Conservation (phyloP, 176 grass and related monocot species). For the Lolium perenne region DNA sequence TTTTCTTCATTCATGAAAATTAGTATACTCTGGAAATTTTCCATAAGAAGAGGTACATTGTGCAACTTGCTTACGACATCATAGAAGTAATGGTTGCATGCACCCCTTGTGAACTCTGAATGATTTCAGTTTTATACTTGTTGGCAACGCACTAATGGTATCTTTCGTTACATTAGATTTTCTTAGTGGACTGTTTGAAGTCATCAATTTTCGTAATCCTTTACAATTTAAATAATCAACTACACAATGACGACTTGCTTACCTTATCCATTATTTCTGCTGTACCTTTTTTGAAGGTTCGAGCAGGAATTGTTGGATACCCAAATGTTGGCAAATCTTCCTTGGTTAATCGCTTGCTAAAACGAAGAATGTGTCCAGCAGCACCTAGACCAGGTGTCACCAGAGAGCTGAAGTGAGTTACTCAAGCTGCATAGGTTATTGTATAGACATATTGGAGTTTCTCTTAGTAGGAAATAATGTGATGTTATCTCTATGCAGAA, state of each 20-base stretch:
- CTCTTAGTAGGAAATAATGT: conserved; percentile 18
- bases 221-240: conserved; percentile 32
- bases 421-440: background rate
- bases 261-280: conserved; percentile 32
- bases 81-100: conserved; percentile 6
- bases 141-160: background rate
- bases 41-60: background rate
- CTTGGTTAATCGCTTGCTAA: conserved; percentile 95
- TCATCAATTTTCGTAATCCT: background rate
- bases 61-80: background rate
- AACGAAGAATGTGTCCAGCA: conserved; percentile 95
- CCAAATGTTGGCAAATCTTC: conserved; percentile 99
- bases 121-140: background rate
- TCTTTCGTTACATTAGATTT: background rate
- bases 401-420: conserved; percentile 88
- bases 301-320: conserved; percentile 98
- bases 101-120: background rate
- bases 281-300: conserved; percentile 57
- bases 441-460: conserved; percentile 11
- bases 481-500: conserved; percentile 7
- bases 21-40: background rate
- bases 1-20: conserved; percentile 12
- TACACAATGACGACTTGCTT: conserved; percentile 1
- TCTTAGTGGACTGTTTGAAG: background rate
- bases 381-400: conserved; percentile 96